Evolutionary conservation across 805 yeast genomes (phyloP).

Genomic region (Starmera quercuum): DNA sequence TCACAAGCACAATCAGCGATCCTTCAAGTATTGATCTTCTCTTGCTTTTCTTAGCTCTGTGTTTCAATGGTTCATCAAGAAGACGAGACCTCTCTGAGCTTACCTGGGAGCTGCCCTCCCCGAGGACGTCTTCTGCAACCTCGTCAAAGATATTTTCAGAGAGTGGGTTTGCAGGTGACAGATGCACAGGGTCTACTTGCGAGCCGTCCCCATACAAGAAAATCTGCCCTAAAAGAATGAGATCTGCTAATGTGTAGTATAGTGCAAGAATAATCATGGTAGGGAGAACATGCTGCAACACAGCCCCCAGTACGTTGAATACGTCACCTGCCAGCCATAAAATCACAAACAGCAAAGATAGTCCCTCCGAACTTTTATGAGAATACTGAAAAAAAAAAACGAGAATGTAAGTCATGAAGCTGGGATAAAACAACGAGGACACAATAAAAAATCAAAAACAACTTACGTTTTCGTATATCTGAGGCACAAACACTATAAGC

Average conservation of each 20-base stretch:
- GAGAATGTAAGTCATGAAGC: no score
- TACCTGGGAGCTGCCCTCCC: constrained; percentile 23
- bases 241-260: constrained; percentile 87
- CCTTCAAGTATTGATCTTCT: constrained; percentile 21
- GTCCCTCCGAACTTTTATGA: constrained; percentile 83
- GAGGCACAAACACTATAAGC: constrained; percentile 97
- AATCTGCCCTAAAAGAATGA: constrained; percentile 79
- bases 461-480: constrained; percentile 73
- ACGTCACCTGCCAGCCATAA: constrained; percentile 93
- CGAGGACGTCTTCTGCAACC: constrained; percentile 37
- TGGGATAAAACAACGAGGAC: no score
- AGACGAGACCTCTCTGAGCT: no score
- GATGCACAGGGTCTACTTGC: constrained; percentile 63
- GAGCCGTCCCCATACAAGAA: constrained; percentile 63
- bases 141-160: constrained; percentile 64
- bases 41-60: constrained; percentile 8
- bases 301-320: constrained; percentile 87
- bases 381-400: constrained; percentile 33
- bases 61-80: constrained; percentile 2
- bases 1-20: constrained; percentile 55
- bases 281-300: constrained; percentile 83
- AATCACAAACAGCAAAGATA: constrained; percentile 77
- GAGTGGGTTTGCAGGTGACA: constrained; percentile 85
- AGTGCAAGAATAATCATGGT: constrained; percentile 92
- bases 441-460: not conserved